Percentiles rank a stretch among this genome's conserved stretches.
These are phyloP conservation scores for Chondrus crispus DNA, from an alignment of 23 red algal genomes.

Conservation along the genomic window DNA sequence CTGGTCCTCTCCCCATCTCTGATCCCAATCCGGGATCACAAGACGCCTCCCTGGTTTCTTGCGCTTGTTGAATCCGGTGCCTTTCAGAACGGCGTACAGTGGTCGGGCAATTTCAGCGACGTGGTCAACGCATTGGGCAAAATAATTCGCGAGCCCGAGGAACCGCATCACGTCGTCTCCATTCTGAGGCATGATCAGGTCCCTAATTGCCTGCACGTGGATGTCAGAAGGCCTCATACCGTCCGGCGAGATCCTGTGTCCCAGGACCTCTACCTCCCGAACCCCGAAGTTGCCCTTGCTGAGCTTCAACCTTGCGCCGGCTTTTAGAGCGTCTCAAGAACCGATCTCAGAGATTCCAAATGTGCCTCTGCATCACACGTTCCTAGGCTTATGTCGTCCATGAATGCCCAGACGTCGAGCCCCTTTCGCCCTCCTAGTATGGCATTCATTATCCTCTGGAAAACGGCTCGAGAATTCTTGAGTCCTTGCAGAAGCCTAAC, in stretches of 20 bases:
- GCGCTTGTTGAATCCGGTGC: not conserved
- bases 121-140: not conserved
- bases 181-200: not conserved
- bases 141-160: not conserved
- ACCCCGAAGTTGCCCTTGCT: not conserved
- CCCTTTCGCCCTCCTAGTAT: not conserved
- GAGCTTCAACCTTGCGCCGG: not conserved
- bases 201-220: not conserved
- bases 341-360: not conserved
- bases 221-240: not conserved
- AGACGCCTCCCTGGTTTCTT: not conserved
- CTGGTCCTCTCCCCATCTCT: not conserved
- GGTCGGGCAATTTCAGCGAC: not conserved
- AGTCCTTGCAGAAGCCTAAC: not conserved
- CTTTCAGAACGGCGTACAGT: not conserved
- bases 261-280: not conserved
- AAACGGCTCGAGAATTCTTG: not conserved
- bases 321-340: not conserved
- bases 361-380: not conserved
- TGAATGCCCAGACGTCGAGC: not conserved
- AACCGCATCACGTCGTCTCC: not conserved
- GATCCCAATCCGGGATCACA: not conserved
- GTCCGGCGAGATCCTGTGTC: not conserved
- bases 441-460: not conserved
- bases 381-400: not conserved